Evolutionary conservation across 1,139 yeast species (phyloP).

Genomic region (Citeromyces hawaiiensis): DNA sequence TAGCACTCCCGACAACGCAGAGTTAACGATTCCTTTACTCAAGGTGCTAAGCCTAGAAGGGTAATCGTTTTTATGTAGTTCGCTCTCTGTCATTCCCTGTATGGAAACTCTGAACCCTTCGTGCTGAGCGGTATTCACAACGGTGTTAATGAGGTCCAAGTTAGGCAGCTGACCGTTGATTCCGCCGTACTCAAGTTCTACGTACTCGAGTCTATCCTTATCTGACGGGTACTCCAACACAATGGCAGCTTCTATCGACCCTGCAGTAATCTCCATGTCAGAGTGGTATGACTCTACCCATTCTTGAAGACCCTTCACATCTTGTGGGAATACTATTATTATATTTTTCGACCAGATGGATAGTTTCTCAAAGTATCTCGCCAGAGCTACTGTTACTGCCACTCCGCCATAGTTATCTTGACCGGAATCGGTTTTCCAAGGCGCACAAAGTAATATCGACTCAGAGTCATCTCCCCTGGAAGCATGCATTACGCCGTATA

Average conservation of each 20-base stretch:
- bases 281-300: conserved; percentile 97
- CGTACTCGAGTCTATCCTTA: conserved; percentile 55
- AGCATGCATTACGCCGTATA: conserved; percentile 81
- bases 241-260: conserved; percentile 85
- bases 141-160: conserved; percentile 77
- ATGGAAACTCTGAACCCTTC: conserved; percentile 63
- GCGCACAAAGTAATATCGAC: conserved; percentile 83
- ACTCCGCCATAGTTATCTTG: conserved; percentile 67
- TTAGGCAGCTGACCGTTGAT: conserved; percentile 94
- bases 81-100: conserved; percentile 41
- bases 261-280: conserved; percentile 80
- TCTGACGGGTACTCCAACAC: conserved; percentile 68
- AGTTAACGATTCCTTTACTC: conserved; percentile 47
- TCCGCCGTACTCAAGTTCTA: conserved; percentile 76
- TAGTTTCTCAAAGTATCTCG: conserved; percentile 72
- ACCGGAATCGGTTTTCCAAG: conserved; percentile 56
- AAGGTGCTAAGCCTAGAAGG: conserved; percentile 46
- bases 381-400: conserved; percentile 57
- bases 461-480: conserved; percentile 96
- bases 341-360: conserved; percentile 95
- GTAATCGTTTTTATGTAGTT: conserved; percentile 31
- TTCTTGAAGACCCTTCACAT: conserved; percentile 54
- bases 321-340: conserved; percentile 70
- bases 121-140: conserved; percentile 54
- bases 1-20: conserved; percentile 59